These are phyloP conservation scores for Cercospora sp. DNA, from an alignment of 2,329 filamentous ascomycete species.

Conservation along the genomic window DNA sequence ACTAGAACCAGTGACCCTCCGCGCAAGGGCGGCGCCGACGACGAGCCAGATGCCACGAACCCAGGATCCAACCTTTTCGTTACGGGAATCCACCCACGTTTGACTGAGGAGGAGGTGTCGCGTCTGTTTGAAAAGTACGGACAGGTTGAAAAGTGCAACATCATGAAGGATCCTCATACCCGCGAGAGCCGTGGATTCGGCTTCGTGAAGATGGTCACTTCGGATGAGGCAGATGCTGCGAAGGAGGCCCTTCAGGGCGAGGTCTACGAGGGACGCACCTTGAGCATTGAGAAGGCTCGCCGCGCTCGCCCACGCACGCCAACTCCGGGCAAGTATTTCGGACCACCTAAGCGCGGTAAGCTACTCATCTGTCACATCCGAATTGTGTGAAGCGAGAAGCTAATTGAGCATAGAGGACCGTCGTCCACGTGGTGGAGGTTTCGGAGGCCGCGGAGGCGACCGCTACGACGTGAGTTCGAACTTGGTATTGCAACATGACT, in stretches of 20 bases:
- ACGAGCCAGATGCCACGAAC: conserved; percentile 76
- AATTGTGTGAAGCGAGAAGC: conserved; percentile 10
- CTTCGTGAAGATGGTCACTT: conserved; percentile 98
- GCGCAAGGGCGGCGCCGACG: conserved; percentile 40
- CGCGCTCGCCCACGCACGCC: conserved; percentile 92
- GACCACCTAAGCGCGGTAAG: conserved; percentile 78
- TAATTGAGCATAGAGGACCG: conserved; percentile 44
- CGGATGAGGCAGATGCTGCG: conserved; percentile 92
- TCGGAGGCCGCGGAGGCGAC: conserved; percentile 49
- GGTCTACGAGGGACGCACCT: conserved; percentile 87
- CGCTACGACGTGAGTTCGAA: conserved; percentile 43
- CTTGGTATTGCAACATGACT: neutral
- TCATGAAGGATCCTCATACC: conserved; percentile 98
- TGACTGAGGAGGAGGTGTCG: conserved; percentile 85
- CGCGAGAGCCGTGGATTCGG: conserved; percentile 98
- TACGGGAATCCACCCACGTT: conserved; percentile 91
- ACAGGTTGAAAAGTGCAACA: conserved; percentile 98
- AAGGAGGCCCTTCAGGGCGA: conserved; percentile 96
- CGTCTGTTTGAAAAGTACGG: conserved; percentile 98
- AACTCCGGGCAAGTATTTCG: conserved; percentile 98
- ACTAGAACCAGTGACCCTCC: conserved; percentile 12
- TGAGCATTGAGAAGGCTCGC: conserved; percentile 98
- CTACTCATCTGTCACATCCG: neutral
- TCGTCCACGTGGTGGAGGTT: conserved; percentile 47
- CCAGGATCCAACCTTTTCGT: conserved; percentile 98